These are phyloP conservation scores for Pythium utonaiense DNA, from an alignment of 352 stramenopile species.

Conservation along the genomic window DNA sequence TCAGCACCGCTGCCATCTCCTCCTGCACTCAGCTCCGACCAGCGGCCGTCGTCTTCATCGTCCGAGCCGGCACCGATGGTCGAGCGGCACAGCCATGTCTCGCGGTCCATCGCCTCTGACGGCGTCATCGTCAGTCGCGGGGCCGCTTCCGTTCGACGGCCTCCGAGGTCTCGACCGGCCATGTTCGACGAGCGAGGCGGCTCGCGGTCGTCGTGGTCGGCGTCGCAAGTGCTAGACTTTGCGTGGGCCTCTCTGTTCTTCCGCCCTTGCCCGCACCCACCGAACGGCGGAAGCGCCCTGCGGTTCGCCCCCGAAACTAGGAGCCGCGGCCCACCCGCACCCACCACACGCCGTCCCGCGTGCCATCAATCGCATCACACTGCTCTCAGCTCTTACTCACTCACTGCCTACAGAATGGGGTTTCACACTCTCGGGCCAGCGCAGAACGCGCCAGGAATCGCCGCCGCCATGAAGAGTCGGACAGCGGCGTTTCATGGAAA, in stretches of 20 bases:
- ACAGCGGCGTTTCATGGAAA: constrained; percentile 17
- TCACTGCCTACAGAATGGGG: not conserved
- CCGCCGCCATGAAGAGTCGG: not conserved
- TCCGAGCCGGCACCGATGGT: constrained; percentile 42
- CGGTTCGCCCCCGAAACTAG: no score
- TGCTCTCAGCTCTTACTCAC: no score
- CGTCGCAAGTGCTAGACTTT: not conserved
- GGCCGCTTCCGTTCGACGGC: not conserved
- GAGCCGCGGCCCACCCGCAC: not conserved
- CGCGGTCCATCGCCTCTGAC: constrained; percentile 8
- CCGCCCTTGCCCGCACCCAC: not conserved
- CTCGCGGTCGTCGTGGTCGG: constrained; percentile 1
- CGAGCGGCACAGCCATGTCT: constrained; percentile 55
- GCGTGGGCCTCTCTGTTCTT: not conserved
- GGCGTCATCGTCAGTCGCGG: not conserved
- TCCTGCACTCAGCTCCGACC: constrained; percentile 1
- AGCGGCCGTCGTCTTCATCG: constrained; percentile 26
- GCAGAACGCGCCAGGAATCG: not conserved
- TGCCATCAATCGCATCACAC: not conserved
- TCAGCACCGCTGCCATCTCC: constrained; percentile 23
- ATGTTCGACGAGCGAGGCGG: not conserved
- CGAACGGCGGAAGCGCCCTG: not conserved
- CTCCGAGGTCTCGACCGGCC: not conserved
- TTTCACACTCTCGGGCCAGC: not conserved
- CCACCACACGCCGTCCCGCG: not conserved